Evolutionary conservation across 805 yeast species (phyloP).

Genomic region (Teunomyces stri): DNA sequence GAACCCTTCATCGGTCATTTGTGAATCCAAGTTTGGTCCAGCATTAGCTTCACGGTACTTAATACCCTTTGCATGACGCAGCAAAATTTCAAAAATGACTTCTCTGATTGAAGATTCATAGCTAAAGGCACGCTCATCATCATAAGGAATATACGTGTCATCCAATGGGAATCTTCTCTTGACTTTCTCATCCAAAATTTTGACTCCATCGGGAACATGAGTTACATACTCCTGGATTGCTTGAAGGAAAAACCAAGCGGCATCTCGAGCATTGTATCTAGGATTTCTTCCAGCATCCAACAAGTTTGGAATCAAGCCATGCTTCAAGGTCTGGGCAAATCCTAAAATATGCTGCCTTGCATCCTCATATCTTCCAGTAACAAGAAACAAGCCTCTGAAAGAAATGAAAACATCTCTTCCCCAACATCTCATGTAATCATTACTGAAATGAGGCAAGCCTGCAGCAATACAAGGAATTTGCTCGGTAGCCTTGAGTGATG

Average conservation of each 20-base stretch:
- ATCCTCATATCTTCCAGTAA: conserved; percentile 73
- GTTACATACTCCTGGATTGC: conserved; percentile 79
- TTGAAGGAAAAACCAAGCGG: conserved; percentile 92
- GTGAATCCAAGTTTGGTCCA: conserved; percentile 82
- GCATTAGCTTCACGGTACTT: conserved; percentile 93
- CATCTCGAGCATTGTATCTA: conserved; percentile 93
- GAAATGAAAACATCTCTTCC: conserved; percentile 95
- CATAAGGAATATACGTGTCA: conserved; percentile 69
- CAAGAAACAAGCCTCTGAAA: conserved; percentile 73
- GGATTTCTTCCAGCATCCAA: conserved; percentile 93
- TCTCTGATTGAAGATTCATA: conserved; percentile 71
- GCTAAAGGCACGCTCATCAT: conserved; percentile 74
- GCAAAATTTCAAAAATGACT: conserved; percentile 73
- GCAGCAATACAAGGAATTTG: conserved; percentile 84
- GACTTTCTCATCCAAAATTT: conserved; percentile 67
- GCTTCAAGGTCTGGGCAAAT: conserved; percentile 88
- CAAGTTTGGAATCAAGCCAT: conserved; percentile 91
- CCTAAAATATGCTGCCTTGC: conserved; percentile 80
- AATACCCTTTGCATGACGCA: conserved; percentile 88
- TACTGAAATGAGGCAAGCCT: conserved; percentile 91
- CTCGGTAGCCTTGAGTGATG: conserved; percentile 68
- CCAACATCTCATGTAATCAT: conserved; percentile 95
- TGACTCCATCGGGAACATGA: conserved; percentile 65
- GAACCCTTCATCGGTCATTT: conserved; percentile 91
- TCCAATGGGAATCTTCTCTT: conserved; percentile 85